Evolutionary conservation across 495 filamentous ascomycete genomes (phyloP).

Genomic region (Astrothelium macrocarpum): DNA sequence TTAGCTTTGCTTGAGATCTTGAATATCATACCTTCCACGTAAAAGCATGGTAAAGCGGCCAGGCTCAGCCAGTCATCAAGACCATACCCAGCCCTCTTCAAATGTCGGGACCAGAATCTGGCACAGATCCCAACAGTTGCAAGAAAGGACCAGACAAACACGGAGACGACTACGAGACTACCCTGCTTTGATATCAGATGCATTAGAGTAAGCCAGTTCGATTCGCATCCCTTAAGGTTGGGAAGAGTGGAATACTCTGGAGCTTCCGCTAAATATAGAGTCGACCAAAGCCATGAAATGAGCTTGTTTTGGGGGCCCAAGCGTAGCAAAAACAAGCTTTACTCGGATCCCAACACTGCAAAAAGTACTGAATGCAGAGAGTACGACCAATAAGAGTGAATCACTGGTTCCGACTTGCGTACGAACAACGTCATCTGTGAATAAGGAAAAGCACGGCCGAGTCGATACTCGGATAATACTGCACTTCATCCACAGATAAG

Average conservation of each 20-base stretch:
- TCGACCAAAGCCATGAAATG: not conserved
- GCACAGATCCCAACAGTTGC: not conserved
- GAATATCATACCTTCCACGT: not conserved
- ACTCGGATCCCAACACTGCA: no score
- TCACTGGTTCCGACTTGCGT: not conserved
- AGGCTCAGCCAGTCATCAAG: not conserved
- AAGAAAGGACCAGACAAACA: not conserved
- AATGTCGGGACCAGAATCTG: not conserved
- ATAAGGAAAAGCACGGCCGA: not conserved
- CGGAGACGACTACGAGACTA: not conserved
- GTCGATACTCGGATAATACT: no score
- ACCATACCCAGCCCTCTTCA: not conserved
- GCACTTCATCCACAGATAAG: no score
- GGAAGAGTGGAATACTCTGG: no score
- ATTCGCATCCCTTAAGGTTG: no score
- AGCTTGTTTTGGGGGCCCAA: not conserved
- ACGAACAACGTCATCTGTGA: not conserved
- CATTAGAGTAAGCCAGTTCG: not conserved
- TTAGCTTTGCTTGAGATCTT: not conserved
- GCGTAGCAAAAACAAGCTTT: no score
- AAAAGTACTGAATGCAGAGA: not conserved
- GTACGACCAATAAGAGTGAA: not conserved
- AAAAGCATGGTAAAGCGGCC: not conserved
- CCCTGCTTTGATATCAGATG: not conserved
- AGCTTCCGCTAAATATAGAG: not conserved